Evolutionary conservation across 2,329 filamentous ascomycete species (phyloP).

Genomic region (Colletotrichum chrysophilum): DNA sequence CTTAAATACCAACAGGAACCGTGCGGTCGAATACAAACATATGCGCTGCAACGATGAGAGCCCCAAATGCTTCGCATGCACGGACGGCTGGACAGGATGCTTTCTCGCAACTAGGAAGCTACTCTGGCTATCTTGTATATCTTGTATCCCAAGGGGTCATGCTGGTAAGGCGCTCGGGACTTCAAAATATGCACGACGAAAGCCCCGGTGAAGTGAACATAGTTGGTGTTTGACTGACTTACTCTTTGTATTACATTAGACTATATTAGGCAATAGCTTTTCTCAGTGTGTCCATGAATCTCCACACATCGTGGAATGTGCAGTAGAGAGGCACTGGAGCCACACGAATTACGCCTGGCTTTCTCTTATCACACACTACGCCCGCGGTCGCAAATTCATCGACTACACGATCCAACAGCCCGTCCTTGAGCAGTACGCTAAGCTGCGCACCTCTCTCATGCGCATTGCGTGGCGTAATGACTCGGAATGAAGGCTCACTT

Average conservation of each 20-base stretch:
- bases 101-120: too few species aligned
- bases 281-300: slow-evolving; percentile 48
- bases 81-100: too few species aligned
- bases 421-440: slow-evolving; percentile 72
- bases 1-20: neutral
- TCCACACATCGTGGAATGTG: slow-evolving; percentile 73
- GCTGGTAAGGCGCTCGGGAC: neutral
- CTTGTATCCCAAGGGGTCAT: neutral
- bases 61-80: neutral
- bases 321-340: slow-evolving; percentile 88
- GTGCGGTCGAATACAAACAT: neutral
- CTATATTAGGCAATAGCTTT: slow-evolving; percentile 20
- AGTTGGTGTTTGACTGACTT: neutral
- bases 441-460: slow-evolving; percentile 78
- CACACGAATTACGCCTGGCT: slow-evolving; percentile 83
- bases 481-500: slow-evolving; percentile 51
- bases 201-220: neutral
- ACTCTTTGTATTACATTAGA: neutral
- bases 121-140: too few species aligned
- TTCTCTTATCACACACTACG: slow-evolving; percentile 82
- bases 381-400: slow-evolving; percentile 68
- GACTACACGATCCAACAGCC: slow-evolving; percentile 73
- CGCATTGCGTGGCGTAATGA: slow-evolving; percentile 75
- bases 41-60: neutral
- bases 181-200: neutral